Conservation (phyloP, 208 protist genomes). For the Leishmania amazonensis region DNA sequence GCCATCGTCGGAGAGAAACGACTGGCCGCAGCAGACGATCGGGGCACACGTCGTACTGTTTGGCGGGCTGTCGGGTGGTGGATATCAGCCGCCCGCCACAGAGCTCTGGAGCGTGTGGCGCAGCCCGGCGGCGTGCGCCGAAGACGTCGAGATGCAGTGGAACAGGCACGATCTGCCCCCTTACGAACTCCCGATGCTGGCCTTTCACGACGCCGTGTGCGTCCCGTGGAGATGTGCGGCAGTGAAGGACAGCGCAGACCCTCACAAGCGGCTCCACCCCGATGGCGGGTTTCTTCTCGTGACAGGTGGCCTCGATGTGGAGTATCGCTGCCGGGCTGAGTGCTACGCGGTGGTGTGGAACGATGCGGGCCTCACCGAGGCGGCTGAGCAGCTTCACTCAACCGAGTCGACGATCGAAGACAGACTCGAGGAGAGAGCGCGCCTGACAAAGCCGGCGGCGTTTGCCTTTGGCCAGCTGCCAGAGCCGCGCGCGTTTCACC, state of each 20-base stretch:
- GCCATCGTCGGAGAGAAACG: not conserved
- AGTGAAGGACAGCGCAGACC: not conserved
- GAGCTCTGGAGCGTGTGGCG: constrained; percentile 44
- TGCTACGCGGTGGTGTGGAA: constrained; percentile 63
- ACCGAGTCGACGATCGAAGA: not conserved
- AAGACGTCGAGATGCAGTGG: constrained; percentile 28
- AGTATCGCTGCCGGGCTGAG: constrained; percentile 44
- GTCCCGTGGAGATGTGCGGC: constrained; percentile 21
- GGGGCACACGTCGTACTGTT: constrained; percentile 29
- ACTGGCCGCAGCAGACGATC: constrained; percentile 4
- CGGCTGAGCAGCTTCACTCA: not conserved
- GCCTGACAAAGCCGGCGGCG: constrained; percentile 3
- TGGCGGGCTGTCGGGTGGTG: constrained; percentile 27
- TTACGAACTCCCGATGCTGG: constrained; percentile 45
- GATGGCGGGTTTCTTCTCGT: constrained; percentile 47
- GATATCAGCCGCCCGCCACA: constrained; percentile 31
- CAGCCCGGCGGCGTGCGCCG: constrained; percentile 11
- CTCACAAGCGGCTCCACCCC: not conserved
- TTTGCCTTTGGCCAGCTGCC: constrained; percentile 53
- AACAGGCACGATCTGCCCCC: constrained; percentile 31
- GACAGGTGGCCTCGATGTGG: constrained; percentile 64
- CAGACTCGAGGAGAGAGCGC: constrained; percentile 7
- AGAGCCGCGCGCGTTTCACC: constrained; percentile 65
- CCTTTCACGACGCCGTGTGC: constrained; percentile 46
- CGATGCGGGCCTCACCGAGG: not conserved